Conservation (phyloP, 2,329 filamentous ascomycete species). For the Colletotrichum ledebouriae region DNA sequence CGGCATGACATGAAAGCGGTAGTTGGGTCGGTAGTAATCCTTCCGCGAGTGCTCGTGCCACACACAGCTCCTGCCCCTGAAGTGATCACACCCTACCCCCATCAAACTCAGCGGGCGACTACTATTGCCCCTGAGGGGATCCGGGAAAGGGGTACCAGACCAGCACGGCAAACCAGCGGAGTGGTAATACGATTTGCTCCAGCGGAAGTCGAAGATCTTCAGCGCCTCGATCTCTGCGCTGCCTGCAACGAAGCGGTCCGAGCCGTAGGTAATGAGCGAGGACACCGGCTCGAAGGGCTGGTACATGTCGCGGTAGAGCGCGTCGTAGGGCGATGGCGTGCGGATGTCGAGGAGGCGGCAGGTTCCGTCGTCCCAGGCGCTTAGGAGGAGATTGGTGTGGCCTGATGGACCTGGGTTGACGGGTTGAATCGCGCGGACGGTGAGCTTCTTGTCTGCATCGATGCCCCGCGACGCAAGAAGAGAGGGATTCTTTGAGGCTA, state of each 20-base stretch:
- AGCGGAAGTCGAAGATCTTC: conserved; percentile 69
- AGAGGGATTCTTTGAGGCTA: conserved; percentile 51
- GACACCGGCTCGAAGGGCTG: conserved; percentile 61
- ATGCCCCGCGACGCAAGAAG: conserved; percentile 47
- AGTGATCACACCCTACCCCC: conserved; percentile 52
- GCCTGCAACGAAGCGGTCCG: conserved; percentile 65
- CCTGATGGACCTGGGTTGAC: conserved; percentile 50
- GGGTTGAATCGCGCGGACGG: conserved; percentile 62
- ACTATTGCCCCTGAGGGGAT: conserved; percentile 47
- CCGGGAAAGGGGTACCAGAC: conserved; percentile 51
- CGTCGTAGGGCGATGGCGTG: conserved; percentile 60
- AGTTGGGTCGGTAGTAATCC: conserved; percentile 64
- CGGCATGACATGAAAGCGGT: conserved; percentile 57
- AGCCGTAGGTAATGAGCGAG: conserved; percentile 63
- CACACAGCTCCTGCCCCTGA: conserved; percentile 53
- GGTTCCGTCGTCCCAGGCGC: conserved; percentile 67
- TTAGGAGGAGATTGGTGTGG: conserved; percentile 59
- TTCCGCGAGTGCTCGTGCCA: conserved; percentile 62
- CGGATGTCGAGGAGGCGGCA: conserved; percentile 59
- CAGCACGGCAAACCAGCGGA: conserved; percentile 63
- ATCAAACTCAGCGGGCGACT: conserved; percentile 41
- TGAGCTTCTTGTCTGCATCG: conserved; percentile 52
- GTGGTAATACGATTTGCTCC: conserved; percentile 63
- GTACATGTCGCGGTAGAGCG: conserved; percentile 66
- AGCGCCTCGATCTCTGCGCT: conserved; percentile 59